Conservation (phyloP, 495 filamentous ascomycete genomes). For the Chaetomidium leptoderma region DNA sequence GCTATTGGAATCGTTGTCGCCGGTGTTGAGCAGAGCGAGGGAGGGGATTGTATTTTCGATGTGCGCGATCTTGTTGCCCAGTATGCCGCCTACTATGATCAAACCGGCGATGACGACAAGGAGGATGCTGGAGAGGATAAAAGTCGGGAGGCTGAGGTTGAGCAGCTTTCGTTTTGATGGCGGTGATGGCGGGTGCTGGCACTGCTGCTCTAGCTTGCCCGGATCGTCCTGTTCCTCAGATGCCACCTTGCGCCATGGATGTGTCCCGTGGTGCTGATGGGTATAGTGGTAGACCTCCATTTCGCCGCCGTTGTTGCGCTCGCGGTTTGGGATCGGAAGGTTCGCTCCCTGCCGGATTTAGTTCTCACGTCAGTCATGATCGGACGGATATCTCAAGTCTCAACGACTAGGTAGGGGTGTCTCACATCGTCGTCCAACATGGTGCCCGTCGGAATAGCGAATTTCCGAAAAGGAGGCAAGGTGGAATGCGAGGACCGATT, state of each 20-base stretch:
- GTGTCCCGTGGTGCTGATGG: not conserved
- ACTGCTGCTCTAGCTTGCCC: not conserved
- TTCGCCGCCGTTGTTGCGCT: constrained; percentile 7
- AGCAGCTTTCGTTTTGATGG: not conserved
- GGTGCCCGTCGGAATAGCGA: not conserved
- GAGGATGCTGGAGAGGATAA: not conserved
- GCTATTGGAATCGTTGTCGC: not conserved
- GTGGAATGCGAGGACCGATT: not conserved
- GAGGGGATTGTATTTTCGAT: not conserved
- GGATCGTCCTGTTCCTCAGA: not conserved
- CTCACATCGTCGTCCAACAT: constrained; percentile 10
- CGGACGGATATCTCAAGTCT: not conserved
- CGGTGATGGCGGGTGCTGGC: not conserved
- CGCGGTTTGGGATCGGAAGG: constrained; percentile 9
- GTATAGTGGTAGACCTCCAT: constrained; percentile 2
- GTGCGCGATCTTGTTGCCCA: not conserved
- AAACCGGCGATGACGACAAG: not conserved
- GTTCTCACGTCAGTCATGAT: not conserved
- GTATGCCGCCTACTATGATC: not conserved
- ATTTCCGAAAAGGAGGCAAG: not conserved
- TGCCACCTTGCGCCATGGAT: not conserved
- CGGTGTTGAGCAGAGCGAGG: not conserved
- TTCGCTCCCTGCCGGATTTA: not conserved
- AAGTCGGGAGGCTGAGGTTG: not conserved
- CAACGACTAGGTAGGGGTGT: not conserved